phyloP scores from a whole-genome alignment of 2,329 filamentous ascomycete genomes.

The Colletotrichum coccodes region DNA sequence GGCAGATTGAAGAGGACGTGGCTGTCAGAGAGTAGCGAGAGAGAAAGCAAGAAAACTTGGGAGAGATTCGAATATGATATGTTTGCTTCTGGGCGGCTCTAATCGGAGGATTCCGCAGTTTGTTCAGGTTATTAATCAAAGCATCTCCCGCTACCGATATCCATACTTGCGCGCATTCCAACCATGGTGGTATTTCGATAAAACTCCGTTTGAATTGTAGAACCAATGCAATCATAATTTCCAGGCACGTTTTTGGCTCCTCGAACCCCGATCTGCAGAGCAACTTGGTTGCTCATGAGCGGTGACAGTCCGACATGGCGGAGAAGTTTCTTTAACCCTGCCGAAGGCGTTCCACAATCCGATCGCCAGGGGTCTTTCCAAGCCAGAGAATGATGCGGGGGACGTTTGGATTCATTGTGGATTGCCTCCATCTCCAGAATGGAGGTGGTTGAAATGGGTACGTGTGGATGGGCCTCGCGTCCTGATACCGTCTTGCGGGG shows the following conservation, averaged over 20 bases:
- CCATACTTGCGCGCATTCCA: background rate
- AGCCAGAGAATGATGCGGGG: conserved; percentile 11
- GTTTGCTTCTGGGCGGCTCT: background rate
- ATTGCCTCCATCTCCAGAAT: background rate
- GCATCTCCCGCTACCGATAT: background rate
- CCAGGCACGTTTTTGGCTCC: conserved; percentile 6
- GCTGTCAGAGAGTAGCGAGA: background rate
- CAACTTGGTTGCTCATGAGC: background rate
- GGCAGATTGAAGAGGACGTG: background rate
- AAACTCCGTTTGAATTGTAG: background rate
- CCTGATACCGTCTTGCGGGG: conserved; percentile 2
- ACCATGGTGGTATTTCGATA: background rate
- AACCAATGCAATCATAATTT: conserved; percentile 5
- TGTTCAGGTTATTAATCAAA: too few species aligned
- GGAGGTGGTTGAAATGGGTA: background rate
- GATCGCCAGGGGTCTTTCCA: conserved; percentile 19
- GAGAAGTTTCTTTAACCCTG: background rate
- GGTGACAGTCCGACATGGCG: conserved; percentile 12
- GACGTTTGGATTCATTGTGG: background rate
- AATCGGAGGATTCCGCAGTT: background rate
- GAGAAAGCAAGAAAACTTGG: background rate
- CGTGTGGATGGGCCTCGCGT: background rate
- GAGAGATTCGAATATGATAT: background rate
- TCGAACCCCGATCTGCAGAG: background rate
- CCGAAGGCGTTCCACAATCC: background rate